Evolutionary conservation across 2,329 filamentous ascomycete species (phyloP).

Genomic region (Calonectria fujianensis): DNA sequence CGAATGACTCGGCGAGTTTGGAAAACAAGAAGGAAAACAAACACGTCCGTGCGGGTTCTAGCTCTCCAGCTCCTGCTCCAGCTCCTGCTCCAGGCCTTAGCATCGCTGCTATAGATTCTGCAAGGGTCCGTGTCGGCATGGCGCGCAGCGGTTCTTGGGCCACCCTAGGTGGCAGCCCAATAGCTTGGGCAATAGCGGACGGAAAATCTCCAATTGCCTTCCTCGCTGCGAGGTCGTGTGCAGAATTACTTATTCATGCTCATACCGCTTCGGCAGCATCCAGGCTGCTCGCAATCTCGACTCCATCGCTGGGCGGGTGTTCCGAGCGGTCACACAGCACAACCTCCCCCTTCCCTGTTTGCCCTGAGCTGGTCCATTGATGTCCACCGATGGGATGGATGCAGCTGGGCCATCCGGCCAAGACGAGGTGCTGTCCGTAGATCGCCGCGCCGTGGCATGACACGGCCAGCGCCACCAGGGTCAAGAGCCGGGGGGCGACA

Average conservation of each 20-base stretch:
- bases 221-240: conserved; percentile 35
- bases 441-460: conserved; percentile 43
- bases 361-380: conserved; percentile 30
- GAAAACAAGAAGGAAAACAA: conserved; percentile 20
- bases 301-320: conserved; percentile 43
- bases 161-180: conserved; percentile 25
- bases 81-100: conserved; percentile 8
- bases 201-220: conserved; percentile 27
- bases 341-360: conserved; percentile 20
- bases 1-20: conserved; percentile 28
- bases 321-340: conserved; percentile 36
- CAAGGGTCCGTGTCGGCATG: conserved; percentile 32
- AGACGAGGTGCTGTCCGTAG: conserved; percentile 28
- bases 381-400: conserved; percentile 33
- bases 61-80: conserved; percentile 14
- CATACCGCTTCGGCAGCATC: conserved; percentile 34
- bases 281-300: conserved; percentile 33
- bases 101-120: conserved; percentile 20
- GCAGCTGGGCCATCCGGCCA: conserved; percentile 22
- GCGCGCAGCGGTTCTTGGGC: conserved; percentile 17
- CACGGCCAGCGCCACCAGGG: conserved; percentile 31
- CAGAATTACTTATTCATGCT: conserved; percentile 51
- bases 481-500: conserved; percentile 25
- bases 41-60: conserved; percentile 12
- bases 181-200: conserved; percentile 25